Evolutionary conservation across 768 basidiomycete genomes (phyloP).

Genomic region (Leccinellum rugosiceps): DNA sequence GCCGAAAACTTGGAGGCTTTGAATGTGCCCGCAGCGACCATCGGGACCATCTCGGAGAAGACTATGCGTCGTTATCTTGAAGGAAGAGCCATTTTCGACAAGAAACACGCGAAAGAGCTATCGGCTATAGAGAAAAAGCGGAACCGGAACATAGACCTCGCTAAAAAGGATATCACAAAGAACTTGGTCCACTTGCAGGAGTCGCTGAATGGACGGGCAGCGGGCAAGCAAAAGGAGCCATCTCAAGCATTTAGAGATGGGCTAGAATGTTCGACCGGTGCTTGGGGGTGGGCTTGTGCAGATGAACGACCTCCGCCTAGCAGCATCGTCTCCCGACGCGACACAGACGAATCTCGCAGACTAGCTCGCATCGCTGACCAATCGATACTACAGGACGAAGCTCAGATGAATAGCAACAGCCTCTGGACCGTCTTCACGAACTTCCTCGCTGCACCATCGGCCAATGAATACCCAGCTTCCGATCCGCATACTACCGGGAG

Average conservation of each 20-base stretch:
- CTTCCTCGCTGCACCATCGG: constrained; percentile 55
- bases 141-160: constrained; percentile 58
- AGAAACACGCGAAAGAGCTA: constrained; percentile 58
- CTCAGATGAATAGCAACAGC: constrained; percentile 60
- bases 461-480: constrained; percentile 35
- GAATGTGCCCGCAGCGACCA: constrained; percentile 55
- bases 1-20: constrained; percentile 65
- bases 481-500: constrained; percentile 11
- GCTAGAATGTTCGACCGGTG: constrained; percentile 44
- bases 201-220: constrained; percentile 14
- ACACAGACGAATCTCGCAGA: constrained; percentile 75
- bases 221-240: constrained; percentile 20
- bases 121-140: constrained; percentile 65
- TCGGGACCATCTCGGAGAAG: constrained; percentile 76
- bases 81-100: constrained; percentile 56
- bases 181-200: constrained; percentile 48
- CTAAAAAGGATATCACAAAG: constrained; percentile 57
- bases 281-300: constrained; percentile 85
- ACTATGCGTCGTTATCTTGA: constrained; percentile 75
- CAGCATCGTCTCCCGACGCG: constrained; percentile 86
- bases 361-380: constrained; percentile 74
- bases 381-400: constrained; percentile 55
- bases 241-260: constrained; percentile 27
- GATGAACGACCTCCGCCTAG: constrained; percentile 86
- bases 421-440: constrained; percentile 69